These are phyloP conservation scores for Modicella reniformis DNA, from an alignment of 371 early-diverging fungal genomes.

Conservation along the genomic window DNA sequence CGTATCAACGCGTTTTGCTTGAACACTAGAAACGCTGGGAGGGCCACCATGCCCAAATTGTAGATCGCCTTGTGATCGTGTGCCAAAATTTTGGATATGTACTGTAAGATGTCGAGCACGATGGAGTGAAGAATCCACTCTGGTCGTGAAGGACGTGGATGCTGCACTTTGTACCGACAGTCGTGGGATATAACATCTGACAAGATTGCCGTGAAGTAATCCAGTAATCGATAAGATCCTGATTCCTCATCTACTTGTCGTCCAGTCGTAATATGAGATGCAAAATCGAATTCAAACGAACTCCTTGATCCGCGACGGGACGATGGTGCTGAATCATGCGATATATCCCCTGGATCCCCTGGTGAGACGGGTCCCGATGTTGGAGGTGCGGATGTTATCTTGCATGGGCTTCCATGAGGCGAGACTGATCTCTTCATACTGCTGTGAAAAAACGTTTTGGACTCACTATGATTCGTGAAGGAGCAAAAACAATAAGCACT, in stretches of 20 bases:
- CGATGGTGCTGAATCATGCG: slow-evolving; percentile 26
- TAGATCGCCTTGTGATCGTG: slow-evolving; percentile 48
- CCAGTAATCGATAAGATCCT: slow-evolving; percentile 38
- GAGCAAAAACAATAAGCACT: not conserved
- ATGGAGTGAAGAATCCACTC: slow-evolving; percentile 64
- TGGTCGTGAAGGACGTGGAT: slow-evolving; percentile 67
- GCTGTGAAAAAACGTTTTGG: slow-evolving; percentile 13
- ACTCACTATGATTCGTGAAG: slow-evolving; percentile 4
- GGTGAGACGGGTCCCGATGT: slow-evolving; percentile 28
- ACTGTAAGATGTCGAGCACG: slow-evolving; percentile 59
- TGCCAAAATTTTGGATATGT: slow-evolving; percentile 29
- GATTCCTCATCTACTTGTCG: slow-evolving; percentile 35
- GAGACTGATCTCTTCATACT: slow-evolving; percentile 40
- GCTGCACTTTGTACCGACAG: slow-evolving; percentile 61
- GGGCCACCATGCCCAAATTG: slow-evolving; percentile 46
- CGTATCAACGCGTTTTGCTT: slow-evolving; percentile 37
- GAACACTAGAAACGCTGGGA: slow-evolving; percentile 47
- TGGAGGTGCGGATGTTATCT: slow-evolving; percentile 9
- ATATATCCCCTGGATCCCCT: slow-evolving; percentile 30
- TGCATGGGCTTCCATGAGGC: slow-evolving; percentile 30
- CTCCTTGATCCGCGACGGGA: slow-evolving; percentile 31
- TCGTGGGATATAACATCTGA: slow-evolving; percentile 67
- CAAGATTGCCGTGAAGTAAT: slow-evolving; percentile 54
- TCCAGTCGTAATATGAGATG: slow-evolving; percentile 18
- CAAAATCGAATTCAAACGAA: slow-evolving; percentile 33